phyloP scores from a whole-genome alignment of 768 basidiomycete genomes.

The Mycena filopes region DNA sequence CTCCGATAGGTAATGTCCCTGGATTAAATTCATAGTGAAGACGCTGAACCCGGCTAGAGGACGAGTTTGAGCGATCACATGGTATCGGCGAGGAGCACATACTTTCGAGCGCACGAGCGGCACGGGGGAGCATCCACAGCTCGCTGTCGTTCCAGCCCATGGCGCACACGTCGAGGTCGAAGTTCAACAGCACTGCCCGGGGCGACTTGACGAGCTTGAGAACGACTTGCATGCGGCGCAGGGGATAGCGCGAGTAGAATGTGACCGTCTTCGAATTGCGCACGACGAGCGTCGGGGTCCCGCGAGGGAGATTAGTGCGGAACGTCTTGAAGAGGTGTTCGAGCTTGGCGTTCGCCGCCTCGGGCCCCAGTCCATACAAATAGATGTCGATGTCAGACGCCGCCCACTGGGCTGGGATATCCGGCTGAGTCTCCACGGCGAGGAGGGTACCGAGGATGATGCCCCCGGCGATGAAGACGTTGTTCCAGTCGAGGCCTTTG shows the following conservation, averaged over 20 bases:
- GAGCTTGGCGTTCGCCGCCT: too few relatives aligned
- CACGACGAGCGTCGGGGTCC: constrained; percentile 1
- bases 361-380: too few relatives aligned
- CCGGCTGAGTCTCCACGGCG: too few relatives aligned
- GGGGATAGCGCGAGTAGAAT: constrained; percentile 20
- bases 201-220: constrained; percentile 20
- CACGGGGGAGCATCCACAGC: constrained; percentile 24
- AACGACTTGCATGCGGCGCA: constrained; percentile 19
- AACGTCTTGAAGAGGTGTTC: too few relatives aligned
- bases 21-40: constrained; percentile 12
- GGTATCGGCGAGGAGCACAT: too few relatives aligned
- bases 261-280: constrained; percentile 21
- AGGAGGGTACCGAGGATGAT: too few relatives aligned
- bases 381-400: too few relatives aligned
- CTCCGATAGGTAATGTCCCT: background rate
- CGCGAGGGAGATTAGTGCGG: too few relatives aligned
- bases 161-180: constrained; percentile 3
- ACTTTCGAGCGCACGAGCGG: constrained; percentile 21
- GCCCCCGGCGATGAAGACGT: too few relatives aligned
- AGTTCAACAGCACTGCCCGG: constrained; percentile 17
- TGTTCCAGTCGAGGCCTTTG: too few relatives aligned
- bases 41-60: constrained; percentile 8
- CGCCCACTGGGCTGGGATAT: too few relatives aligned
- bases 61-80: too few relatives aligned
- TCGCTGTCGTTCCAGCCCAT: constrained; percentile 16